These are phyloP conservation scores for Pichia cephalocereana DNA, from an alignment of 805 yeast genomes.

Conservation along the genomic window DNA sequence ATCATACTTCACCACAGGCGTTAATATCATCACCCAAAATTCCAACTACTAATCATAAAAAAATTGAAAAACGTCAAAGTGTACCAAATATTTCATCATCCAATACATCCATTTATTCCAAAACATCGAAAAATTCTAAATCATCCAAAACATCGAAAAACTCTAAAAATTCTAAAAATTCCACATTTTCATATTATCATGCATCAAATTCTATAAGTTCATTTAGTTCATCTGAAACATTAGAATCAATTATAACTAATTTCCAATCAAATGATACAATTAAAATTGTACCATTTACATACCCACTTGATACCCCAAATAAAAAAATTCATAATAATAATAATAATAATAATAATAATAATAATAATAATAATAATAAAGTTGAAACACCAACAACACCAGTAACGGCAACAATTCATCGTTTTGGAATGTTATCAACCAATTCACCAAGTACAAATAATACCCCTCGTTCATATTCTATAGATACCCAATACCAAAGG, in stretches of 20 bases:
- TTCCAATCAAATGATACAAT: background rate
- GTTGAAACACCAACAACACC: constrained; percentile 4
- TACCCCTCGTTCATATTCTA: no score
- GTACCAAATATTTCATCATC: background rate
- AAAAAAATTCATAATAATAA: background rate
- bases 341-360: background rate
- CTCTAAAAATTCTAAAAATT: background rate
- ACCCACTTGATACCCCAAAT: background rate
- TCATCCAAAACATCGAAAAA: background rate
- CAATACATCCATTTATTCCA: background rate
- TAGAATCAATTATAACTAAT: background rate
- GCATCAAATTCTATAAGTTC: background rate
- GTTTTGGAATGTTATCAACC: constrained; percentile 1
- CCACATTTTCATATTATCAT: background rate
- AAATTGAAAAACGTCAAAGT: background rate
- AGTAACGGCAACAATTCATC: constrained; percentile 8
- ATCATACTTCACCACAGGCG: no score
- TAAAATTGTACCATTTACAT: background rate
- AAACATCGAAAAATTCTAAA: background rate
- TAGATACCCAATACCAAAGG: background rate
- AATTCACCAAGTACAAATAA: background rate
- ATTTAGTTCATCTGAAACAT: background rate
- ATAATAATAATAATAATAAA: background rate
- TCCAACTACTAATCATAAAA: no score
- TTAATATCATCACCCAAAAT: no score